A percentile compares a stretch with the other conserved stretches of the same genome.
These are phyloP conservation scores for Claviceps africana DNA, from an alignment of 2,329 filamentous ascomycete species.

Conservation along the genomic window DNA sequence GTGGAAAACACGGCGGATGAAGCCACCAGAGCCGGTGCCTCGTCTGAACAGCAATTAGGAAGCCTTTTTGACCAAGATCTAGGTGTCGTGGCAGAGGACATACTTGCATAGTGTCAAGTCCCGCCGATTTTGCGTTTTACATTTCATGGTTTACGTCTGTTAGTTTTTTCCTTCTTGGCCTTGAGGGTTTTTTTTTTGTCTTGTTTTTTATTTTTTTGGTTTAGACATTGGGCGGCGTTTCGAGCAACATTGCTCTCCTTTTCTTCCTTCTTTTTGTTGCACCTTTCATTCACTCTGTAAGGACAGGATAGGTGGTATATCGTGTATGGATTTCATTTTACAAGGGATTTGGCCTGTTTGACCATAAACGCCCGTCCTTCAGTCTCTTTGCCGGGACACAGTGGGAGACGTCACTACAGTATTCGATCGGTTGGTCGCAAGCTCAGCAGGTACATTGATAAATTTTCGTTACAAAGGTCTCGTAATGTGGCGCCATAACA, in stretches of 20 bases:
- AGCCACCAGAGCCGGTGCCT: conserved; percentile 10
- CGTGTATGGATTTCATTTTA: not conserved
- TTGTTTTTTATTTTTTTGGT: not conserved
- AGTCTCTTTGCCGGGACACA: not conserved
- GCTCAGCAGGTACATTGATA: not conserved
- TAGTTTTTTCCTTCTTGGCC: not conserved
- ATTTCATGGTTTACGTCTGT: not conserved
- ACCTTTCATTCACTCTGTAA: not conserved
- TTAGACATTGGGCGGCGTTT: not conserved
- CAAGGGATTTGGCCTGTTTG: not conserved
- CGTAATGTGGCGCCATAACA: no score
- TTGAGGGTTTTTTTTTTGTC: not conserved
- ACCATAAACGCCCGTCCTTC: not conserved
- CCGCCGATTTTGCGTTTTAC: not conserved
- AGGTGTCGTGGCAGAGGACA: not conserved
- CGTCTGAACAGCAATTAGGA: not conserved
- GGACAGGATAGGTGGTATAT: not conserved
- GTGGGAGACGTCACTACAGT: not conserved
- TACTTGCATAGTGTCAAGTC: not conserved
- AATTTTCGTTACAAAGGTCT: no score
- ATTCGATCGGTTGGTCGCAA: not conserved
- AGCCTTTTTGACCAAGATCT: not conserved
- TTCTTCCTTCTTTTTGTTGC: not conserved
- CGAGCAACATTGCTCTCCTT: not conserved
- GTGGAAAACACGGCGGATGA: conserved; percentile 20